A percentile compares a stretch with the other conserved stretches of the same genome.
These are phyloP conservation scores for Pseudogymnoascus sp. DNA, from an alignment of 2,329 filamentous ascomycete genomes.

Conservation along the genomic window DNA sequence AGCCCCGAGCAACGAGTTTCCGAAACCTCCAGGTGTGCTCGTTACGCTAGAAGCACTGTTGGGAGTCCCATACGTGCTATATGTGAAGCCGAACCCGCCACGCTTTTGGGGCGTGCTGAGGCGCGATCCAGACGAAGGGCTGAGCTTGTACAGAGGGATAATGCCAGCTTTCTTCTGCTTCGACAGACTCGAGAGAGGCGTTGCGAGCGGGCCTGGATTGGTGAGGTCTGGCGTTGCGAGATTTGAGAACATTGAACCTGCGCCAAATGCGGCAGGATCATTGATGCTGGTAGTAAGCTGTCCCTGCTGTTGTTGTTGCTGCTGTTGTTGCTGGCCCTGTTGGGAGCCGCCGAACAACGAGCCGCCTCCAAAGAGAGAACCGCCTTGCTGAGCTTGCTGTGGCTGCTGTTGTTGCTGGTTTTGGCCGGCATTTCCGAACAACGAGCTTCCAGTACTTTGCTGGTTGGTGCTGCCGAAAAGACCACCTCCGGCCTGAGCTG, in stretches of 20 bases:
- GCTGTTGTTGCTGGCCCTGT: slow-evolving; percentile 38
- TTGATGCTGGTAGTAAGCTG: slow-evolving; percentile 69
- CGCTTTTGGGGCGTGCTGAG: slow-evolving; percentile 77
- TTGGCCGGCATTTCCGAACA: slow-evolving; percentile 21
- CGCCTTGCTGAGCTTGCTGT: slow-evolving; percentile 43
- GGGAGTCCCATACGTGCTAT: slow-evolving; percentile 84
- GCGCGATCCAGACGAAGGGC: slow-evolving; percentile 69
- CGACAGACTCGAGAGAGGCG: slow-evolving; percentile 64
- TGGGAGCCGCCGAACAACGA: slow-evolving; percentile 54
- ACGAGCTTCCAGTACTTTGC: slow-evolving; percentile 23
- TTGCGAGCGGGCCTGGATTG: slow-evolving; percentile 85
- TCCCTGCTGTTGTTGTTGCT: slow-evolving; percentile 48
- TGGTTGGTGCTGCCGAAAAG: slow-evolving; percentile 45
- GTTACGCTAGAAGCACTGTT: slow-evolving; percentile 59
- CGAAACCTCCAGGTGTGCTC: slow-evolving; percentile 57
- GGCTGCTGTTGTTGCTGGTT: slow-evolving; percentile 28
- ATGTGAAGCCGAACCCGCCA: slow-evolving; percentile 84
- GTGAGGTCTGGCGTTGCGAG: slow-evolving; percentile 52
- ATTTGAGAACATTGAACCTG: slow-evolving; percentile 73
- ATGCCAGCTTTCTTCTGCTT: slow-evolving; percentile 74
- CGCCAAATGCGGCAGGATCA: slow-evolving; percentile 84
- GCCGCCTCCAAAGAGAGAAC: slow-evolving; percentile 51
- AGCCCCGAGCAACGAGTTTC: slow-evolving; percentile 58
- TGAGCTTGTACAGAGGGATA: slow-evolving; percentile 79
- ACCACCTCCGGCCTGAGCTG: slow-evolving; percentile 38